phyloP scores from a whole-genome alignment of 257 asterid species.

The Nicotiana attenuata region DNA sequence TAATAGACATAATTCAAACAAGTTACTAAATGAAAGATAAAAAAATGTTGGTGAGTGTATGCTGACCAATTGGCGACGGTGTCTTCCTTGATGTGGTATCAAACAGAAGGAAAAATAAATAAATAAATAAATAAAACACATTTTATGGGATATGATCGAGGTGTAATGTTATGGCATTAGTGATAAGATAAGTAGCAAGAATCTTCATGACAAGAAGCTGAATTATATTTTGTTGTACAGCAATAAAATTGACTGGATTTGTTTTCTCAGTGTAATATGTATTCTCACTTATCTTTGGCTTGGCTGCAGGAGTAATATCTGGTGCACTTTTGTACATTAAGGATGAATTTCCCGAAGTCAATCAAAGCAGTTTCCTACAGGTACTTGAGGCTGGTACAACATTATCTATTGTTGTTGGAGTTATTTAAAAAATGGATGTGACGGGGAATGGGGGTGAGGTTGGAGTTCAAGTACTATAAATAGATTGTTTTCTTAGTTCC shows the following conservation, averaged over 20 bases:
- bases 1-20: background rate
- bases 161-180: background rate
- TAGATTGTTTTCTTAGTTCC: background rate
- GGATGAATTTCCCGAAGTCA: constrained; percentile 79
- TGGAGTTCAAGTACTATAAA: background rate
- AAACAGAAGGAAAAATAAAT: too few relatives aligned
- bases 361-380: constrained; percentile 86
- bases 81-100: background rate
- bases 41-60: background rate
- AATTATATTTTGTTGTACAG: background rate
- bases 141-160: background rate
- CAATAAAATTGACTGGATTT: background rate
- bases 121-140: background rate
- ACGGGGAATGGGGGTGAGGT: background rate
- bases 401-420: background rate
- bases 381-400: constrained; percentile 23
- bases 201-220: background rate
- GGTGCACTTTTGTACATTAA: constrained; percentile 90
- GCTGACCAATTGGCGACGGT: background rate
- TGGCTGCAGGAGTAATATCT: constrained; percentile 83
- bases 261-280: background rate
- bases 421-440: background rate
- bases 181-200: background rate
- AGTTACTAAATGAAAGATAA: too few relatives aligned
- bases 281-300: constrained; percentile 7